Base-by-base conservation (phyloP, 768 basidiomycete species). In the Xerocomellus amylosporus region DNA sequence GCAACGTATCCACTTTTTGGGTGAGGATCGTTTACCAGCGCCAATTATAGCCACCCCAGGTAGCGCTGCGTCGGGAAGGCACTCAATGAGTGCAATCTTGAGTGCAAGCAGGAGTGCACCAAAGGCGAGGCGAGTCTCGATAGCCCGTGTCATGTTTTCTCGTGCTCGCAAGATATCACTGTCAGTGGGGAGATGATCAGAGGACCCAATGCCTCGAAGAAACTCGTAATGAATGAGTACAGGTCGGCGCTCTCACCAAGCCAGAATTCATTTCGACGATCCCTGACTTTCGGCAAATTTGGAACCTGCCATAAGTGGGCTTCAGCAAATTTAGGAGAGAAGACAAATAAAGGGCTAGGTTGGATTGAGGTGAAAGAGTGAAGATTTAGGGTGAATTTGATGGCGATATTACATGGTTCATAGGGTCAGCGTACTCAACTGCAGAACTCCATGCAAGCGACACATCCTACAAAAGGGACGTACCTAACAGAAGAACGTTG, bases 401-500 rank as follows among this genome's bases (percentile, higher is more conserved):
- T 19, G 7, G 30, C 34, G 15, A n/a, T 14, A 39, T 45, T 41
- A 55, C 54, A 33, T 20, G 24, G 33, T 36, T 53, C 31, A 8
- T 22, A 6, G 44, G 36, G 20, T 53, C 8, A 5, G 5, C n/a
- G 33, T 47, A 55, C n/a, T 38, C 20, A 20, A 55, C 22, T 1
- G 24, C 8, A 20, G 14, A 22, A 17, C 2, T 22, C 15, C 8
- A 15, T 19, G 42, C 7, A 31, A 8, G 30, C 15, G 12, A 46
- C 31, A 6, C 8, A n/a, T 31, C 19, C 22, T 12, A 19, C 30
- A 4, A 31, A 5, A 30, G 19, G 10, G 13, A 26, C 1, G 14
- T 37, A 56, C 55, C 53, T 17, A 56, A n/a, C 36, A 48, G n/a
- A 19, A 56, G 24, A 15, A 54, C 12, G 12, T 54, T 34, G 10